Evolutionary conservation across 129 eudicot genomes (phyloP).

Genomic region (Chrysanthemum lavandulifolium): DNA sequence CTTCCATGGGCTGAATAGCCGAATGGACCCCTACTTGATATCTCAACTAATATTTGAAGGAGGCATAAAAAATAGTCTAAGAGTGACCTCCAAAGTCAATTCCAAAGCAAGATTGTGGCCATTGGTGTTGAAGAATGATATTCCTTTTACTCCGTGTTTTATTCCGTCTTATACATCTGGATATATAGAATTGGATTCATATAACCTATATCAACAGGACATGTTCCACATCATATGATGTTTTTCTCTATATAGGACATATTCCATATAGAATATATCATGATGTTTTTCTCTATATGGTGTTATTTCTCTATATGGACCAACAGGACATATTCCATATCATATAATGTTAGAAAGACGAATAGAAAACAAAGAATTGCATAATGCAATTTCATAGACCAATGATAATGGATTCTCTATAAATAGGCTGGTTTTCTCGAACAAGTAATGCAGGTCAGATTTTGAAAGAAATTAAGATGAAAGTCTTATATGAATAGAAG

Average conservation of each 20-base stretch:
- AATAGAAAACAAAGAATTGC: constrained; percentile 7
- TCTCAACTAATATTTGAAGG: not conserved
- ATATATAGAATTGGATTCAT: constrained; percentile 24
- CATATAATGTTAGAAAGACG: constrained; percentile 3
- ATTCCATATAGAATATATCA: too few relatives aligned
- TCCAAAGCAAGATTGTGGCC: constrained; percentile 12
- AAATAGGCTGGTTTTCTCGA: constrained; percentile 11
- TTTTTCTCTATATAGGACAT: not conserved
- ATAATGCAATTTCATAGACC: not conserved
- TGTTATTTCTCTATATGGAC: too few relatives aligned
- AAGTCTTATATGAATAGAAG: constrained; percentile 29
- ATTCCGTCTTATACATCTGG: not conserved
- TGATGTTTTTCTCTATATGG: too few relatives aligned
- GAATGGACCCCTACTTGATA: constrained; percentile 4
- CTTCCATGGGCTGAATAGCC: constrained; percentile 1
- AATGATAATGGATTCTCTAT: not conserved
- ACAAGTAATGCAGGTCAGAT: constrained; percentile 9
- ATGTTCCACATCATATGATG: constrained; percentile 10
- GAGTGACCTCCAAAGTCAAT: constrained; percentile 13
- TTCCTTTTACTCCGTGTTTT: constrained; percentile 1
- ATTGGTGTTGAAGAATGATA: constrained; percentile 10
- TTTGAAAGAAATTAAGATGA: not conserved
- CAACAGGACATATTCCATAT: constrained; percentile 18
- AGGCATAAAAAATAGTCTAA: constrained; percentile 7
- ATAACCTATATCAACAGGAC: constrained; percentile 4